These are phyloP conservation scores for Penicillium cataractarum DNA, from an alignment of 495 filamentous ascomycete genomes.

Conservation along the genomic window DNA sequence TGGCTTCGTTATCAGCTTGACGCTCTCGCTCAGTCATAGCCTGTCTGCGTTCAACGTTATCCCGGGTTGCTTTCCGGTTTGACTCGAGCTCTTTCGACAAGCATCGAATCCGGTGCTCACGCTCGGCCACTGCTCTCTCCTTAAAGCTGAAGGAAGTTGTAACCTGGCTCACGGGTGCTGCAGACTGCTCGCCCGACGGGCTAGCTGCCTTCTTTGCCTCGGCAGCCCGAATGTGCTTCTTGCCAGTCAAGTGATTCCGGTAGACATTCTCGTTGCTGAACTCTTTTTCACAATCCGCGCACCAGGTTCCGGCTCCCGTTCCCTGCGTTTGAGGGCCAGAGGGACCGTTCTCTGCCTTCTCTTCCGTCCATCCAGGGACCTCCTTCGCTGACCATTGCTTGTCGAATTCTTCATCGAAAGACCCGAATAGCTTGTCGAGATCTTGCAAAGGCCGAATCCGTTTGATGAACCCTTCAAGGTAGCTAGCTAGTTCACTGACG, in stretches of 20 bases:
- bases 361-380: conserved; percentile 76
- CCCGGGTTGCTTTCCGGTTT: conserved; percentile 80
- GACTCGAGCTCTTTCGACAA: conserved; percentile 75
- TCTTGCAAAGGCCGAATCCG: conserved; percentile 82
- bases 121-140: conserved; percentile 87
- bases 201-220: conserved; percentile 57
- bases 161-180: conserved; percentile 24
- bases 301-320: conserved; percentile 79
- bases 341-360: conserved; percentile 49
- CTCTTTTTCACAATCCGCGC: conserved; percentile 86
- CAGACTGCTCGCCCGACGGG: conserved; percentile 27
- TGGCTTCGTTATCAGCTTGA: conserved; percentile 85
- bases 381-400: conserved; percentile 78
- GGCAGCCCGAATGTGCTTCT: conserved; percentile 88
- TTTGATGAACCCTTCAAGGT: conserved; percentile 84
- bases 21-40: conserved; percentile 96
- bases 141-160: conserved; percentile 63
- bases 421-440: conserved; percentile 72
- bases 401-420: conserved; percentile 81
- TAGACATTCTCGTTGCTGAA: conserved; percentile 97
- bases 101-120: conserved; percentile 79
- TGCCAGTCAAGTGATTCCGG: conserved; percentile 81
- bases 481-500: conserved; percentile 73
- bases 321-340: conserved; percentile 56
- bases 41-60: conserved; percentile 92